Evolutionary conservation across 208 protist genomes (phyloP).

Genomic region (Acanthamoeba castellanii): DNA sequence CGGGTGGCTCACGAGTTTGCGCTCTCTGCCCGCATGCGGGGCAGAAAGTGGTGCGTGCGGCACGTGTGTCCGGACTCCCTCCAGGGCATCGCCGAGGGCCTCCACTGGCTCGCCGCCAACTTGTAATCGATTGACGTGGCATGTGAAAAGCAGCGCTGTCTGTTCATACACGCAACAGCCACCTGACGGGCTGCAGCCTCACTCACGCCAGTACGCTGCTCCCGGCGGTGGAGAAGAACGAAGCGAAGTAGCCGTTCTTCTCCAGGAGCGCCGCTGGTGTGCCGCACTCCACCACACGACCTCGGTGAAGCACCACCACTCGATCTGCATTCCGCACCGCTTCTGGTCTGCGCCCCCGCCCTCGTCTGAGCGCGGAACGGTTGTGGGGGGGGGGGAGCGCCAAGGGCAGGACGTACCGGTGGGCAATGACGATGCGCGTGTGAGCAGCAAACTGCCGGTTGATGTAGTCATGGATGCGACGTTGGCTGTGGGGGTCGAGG

Average conservation of each 20-base stretch:
- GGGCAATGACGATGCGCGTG: not conserved
- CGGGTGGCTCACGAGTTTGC: not conserved
- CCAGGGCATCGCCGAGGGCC: constrained; percentile 7
- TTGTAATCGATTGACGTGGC: not conserved
- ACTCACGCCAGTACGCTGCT: not conserved
- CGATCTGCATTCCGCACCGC: not conserved
- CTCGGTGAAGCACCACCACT: not conserved
- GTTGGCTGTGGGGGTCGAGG: not conserved
- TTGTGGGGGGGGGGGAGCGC: not conserved
- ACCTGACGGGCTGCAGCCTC: no score
- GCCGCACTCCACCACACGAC: not conserved
- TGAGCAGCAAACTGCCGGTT: not conserved
- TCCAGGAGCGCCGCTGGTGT: not conserved
- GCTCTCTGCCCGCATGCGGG: not conserved
- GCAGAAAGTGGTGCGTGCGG: constrained; percentile 4
- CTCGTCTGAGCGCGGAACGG: not conserved
- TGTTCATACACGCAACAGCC: no score
- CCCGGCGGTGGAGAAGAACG: not conserved
- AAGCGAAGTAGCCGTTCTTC: not conserved
- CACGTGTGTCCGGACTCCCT: not conserved
- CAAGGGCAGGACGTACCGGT: no score
- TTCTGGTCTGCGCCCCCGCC: not conserved
- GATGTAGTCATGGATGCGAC: not conserved
- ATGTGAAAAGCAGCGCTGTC: no score
- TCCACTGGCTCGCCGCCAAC: not conserved